phyloP scores from a whole-genome alignment of 306 rosid genomes.

The Sphenostylis stenocarpa region DNA sequence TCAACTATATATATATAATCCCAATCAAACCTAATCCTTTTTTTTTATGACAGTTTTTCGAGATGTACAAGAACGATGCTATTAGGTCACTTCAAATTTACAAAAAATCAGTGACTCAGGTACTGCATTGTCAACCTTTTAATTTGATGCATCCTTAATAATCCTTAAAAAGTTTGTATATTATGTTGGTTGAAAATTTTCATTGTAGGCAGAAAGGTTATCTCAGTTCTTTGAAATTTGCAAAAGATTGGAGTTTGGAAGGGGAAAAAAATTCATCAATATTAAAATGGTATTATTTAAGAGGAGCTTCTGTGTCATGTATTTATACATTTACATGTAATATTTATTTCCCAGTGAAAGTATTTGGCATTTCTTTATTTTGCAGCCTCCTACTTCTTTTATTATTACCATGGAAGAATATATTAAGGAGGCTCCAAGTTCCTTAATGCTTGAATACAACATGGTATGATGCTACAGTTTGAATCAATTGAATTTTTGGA shows the following conservation, averaged over 20 bases:
- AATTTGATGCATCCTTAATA: not conserved
- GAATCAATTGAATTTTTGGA: too few relatives aligned
- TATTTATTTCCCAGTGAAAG: not conserved
- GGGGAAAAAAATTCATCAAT: slow-evolving; percentile 70
- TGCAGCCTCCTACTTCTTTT: slow-evolving; percentile 86
- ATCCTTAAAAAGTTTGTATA: not conserved
- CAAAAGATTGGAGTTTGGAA: slow-evolving; percentile 67
- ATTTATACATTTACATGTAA: not conserved
- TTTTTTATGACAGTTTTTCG: slow-evolving; percentile 75
- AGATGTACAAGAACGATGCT: slow-evolving; percentile 81
- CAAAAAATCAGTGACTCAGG: slow-evolving; percentile 78
- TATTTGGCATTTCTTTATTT: slow-evolving; percentile 12
- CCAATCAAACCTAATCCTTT: too few relatives aligned
- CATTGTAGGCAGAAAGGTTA: slow-evolving; percentile 68
- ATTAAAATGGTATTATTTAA: slow-evolving; percentile 63
- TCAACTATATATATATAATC: too few relatives aligned
- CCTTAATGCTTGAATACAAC: slow-evolving; percentile 32
- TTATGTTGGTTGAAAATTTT: not conserved
- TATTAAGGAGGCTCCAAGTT: slow-evolving; percentile 69
- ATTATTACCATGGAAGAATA: slow-evolving; percentile 86
- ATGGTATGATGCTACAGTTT: slow-evolving; percentile 27
- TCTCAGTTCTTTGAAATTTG: slow-evolving; percentile 77
- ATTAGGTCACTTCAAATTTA: slow-evolving; percentile 72
- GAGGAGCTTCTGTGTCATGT: not conserved
- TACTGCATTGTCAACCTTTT: slow-evolving; percentile 13